Conservation (phyloP, 257 asterid species). For the Anisodus acutangulus region DNA sequence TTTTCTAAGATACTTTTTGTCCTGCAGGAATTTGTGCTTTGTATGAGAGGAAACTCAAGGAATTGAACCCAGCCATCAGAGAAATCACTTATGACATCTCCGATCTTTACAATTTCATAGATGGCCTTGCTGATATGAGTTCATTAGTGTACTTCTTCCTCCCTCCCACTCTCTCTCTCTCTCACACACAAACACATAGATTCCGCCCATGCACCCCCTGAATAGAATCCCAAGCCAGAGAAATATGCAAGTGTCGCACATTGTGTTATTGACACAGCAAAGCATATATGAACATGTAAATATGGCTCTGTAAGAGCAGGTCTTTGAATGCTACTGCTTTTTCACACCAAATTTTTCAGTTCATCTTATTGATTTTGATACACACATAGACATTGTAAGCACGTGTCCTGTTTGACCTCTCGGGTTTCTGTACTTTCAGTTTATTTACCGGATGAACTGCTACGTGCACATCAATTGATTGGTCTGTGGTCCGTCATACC, state of each 20-base stretch:
- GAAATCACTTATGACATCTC: constrained; percentile 83
- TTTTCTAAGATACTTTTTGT: not conserved
- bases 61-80: constrained; percentile 75
- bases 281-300: constrained; percentile 5
- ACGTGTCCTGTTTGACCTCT: not conserved
- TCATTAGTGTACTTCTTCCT: constrained; percentile 73
- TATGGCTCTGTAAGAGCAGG: not conserved
- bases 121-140: constrained; percentile 89
- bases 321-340: constrained; percentile 4
- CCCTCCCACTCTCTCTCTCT: constrained; percentile 27
- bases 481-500: not conserved
- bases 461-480: not conserved
- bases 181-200: not conserved
- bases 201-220: not conserved
- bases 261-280: not conserved
- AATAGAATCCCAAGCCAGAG: constrained; percentile 16
- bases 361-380: not conserved
- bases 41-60: constrained; percentile 85
- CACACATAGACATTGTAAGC: not conserved
- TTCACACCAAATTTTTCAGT: not conserved
- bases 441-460: not conserved
- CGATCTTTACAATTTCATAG: constrained; percentile 86
- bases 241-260: not conserved
- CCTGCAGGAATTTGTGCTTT: constrained; percentile 86
- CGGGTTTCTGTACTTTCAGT: not conserved